Percentiles rank a stretch among this genome's conserved stretches.
Conservation (phyloP, 2,329 filamentous ascomycete genomes). For the Parastagonospora nodorum region DNA sequence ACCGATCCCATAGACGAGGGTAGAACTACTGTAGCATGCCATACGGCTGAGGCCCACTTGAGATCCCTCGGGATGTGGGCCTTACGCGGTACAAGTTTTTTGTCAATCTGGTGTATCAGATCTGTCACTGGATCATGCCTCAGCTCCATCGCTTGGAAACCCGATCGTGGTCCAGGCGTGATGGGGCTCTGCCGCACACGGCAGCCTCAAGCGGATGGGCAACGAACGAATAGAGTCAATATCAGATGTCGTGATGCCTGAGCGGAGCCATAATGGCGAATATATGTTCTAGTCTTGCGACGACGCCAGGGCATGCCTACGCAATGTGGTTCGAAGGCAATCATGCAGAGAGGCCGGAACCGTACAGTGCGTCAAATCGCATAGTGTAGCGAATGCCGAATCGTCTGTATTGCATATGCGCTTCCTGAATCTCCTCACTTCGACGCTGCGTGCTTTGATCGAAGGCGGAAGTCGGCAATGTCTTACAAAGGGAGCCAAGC, state of each 20-base stretch:
- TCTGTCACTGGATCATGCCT: constrained; percentile 13
- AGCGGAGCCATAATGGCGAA: background rate
- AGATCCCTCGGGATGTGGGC: constrained; percentile 5
- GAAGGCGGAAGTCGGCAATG: too few species aligned
- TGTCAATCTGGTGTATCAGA: constrained; percentile 18
- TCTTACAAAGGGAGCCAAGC: too few species aligned
- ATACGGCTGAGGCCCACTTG: background rate
- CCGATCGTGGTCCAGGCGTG: background rate
- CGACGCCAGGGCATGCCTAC: too few species aligned
- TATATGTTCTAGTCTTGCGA: too few species aligned
- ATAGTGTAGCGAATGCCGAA: too few species aligned
- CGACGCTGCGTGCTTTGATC: too few species aligned
- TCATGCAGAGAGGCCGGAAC: too few species aligned
- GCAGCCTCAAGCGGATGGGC: constrained; percentile 1
- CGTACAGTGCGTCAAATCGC: too few species aligned
- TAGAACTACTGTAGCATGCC: background rate
- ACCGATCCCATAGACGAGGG: background rate
- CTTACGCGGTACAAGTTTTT: constrained; percentile 9
- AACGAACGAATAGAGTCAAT: background rate
- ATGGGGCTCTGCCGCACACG: constrained; percentile 7
- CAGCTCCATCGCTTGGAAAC: constrained; percentile 5
- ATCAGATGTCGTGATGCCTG: background rate
- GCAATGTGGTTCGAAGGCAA: too few species aligned
- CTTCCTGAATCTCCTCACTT: too few species aligned
- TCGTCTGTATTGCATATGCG: too few species aligned